Evolutionary conservation across 176 grass and related monocot species (phyloP), one percentile per base, ranked within the genome.

Genomic region (Hordeum marinum): DNA sequence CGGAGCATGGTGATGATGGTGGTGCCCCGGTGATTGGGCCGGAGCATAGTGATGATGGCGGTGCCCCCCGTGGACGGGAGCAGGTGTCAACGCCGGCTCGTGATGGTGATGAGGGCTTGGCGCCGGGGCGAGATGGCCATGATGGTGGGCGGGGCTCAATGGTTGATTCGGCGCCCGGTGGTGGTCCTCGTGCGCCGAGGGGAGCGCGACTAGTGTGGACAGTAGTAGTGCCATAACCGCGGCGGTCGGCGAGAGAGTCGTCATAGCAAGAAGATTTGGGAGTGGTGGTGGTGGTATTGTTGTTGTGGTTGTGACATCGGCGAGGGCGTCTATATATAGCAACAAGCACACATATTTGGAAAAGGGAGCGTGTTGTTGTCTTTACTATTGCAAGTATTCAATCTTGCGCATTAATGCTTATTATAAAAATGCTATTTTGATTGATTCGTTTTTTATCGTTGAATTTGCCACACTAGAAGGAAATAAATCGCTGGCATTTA

Each of bases 241-340:
- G 15, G 42, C 32, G 42, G 82, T 72, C 13, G 55, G 7, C 43
- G 63, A 17, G 36, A 82, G 64, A 20, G 57, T 77, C 43, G 58
- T 57, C 88, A 90, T 86, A 73, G 55, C 26, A 29, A 78, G 1
- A 65, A 26, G 34, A 25, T 83, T 11, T 11, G 40, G 63, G 40
- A 42, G 9, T 60, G 13, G 14, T 52, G 34, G 41, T 50, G 24
- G 42, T 74, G 25, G 0, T 54, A 41, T 66, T 15, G 76, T 36
- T 6, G 21, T 25, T 57, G 7, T 43, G 41, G 41, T 21, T 57
- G 52, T 57, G 55, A 2, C 11, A 9, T 9, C 1, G 8, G 12
- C 6, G 48, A 48, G 13, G 23, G 3, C 39, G 15, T 73, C 13
- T 90, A 82, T 85, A 82, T 77, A 71, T 57, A 89, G 50, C 0